A percentile compares a stretch with the other conserved stretches of the same genome.
These are phyloP conservation scores for Aspergillus sclerotioniger DNA, from an alignment of 495 filamentous ascomycete genomes.

Conservation along the genomic window DNA sequence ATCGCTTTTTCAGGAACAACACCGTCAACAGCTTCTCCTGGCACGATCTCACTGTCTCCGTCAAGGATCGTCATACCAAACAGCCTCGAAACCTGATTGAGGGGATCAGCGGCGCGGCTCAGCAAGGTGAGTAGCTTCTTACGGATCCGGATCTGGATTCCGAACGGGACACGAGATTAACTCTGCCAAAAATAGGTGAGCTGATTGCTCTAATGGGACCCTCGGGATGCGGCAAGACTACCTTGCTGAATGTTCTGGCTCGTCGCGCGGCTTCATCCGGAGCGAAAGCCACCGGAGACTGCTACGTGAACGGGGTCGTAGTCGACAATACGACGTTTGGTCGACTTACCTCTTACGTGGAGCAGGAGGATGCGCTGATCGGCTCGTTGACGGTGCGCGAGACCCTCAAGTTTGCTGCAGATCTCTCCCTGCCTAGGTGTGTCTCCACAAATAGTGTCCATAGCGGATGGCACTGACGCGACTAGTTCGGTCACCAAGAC, in stretches of 20 bases:
- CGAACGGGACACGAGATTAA: background rate
- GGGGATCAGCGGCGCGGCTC: slow-evolving; percentile 30
- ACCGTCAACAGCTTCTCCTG: slow-evolving; percentile 56
- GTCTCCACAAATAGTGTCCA: background rate
- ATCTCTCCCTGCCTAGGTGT: slow-evolving; percentile 57
- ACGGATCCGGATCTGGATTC: background rate
- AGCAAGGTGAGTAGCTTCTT: slow-evolving; percentile 26
- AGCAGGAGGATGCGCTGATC: slow-evolving; percentile 82
- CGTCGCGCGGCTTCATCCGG: slow-evolving; percentile 49
- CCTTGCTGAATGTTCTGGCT: slow-evolving; percentile 71
- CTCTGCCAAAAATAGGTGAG: slow-evolving; percentile 50
- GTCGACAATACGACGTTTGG: slow-evolving; percentile 30
- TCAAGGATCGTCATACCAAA: slow-evolving; percentile 66
- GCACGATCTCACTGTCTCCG: slow-evolving; percentile 60
- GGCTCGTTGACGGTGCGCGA: slow-evolving; percentile 75
- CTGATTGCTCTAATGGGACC: slow-evolving; percentile 76
- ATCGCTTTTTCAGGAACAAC: slow-evolving; percentile 37
- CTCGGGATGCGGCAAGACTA: slow-evolving; percentile 75
- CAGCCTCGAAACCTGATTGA: slow-evolving; percentile 45
- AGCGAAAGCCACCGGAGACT: slow-evolving; percentile 46
- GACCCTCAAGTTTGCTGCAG: slow-evolving; percentile 68
- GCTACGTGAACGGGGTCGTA: slow-evolving; percentile 57
- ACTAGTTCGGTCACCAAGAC: slow-evolving; percentile 38
- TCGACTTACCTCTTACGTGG: slow-evolving; percentile 68
- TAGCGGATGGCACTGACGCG: background rate